phyloP scores from a whole-genome alignment of 73 alveolate genomes.

The Paramecium caudatum region DNA sequence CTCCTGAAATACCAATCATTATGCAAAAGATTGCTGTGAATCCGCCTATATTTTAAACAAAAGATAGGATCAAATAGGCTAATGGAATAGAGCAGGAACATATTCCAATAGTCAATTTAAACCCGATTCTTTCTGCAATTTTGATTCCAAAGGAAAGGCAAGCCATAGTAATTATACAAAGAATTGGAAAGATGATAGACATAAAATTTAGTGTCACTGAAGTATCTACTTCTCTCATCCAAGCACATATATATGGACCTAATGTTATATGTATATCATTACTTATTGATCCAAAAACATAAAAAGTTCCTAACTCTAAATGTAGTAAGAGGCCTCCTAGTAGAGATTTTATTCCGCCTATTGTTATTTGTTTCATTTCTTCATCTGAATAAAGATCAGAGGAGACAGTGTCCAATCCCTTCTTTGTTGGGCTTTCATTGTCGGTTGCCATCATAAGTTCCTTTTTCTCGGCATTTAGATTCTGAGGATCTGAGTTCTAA shows the following conservation, averaged over 20 bases:
- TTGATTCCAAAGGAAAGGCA: slow-evolving; percentile 14
- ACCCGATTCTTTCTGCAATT: slow-evolving; percentile 23
- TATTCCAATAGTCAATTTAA: not conserved
- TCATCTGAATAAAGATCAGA: slow-evolving; percentile 18
- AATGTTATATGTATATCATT: not conserved
- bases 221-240: not conserved
- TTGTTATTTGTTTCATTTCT: not conserved
- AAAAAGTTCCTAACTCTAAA: slow-evolving; percentile 23
- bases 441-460: too few relatives aligned
- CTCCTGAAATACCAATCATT: slow-evolving; percentile 58
- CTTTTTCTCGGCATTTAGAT: too few relatives aligned
- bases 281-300: slow-evolving; percentile 47
- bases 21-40: not conserved
- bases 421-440: too few relatives aligned
- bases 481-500: too few relatives aligned
- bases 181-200: not conserved
- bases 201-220: slow-evolving; percentile 10
- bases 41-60: not conserved
- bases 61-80: not conserved
- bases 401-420: too few relatives aligned
- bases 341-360: not conserved
- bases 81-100: not conserved
- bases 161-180: not conserved
- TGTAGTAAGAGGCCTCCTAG: slow-evolving; percentile 1
- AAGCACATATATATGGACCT: slow-evolving; percentile 48